Evolutionary conservation across 2,329 filamentous ascomycete species (phyloP).

Genomic region (Cytospora piceicola): DNA sequence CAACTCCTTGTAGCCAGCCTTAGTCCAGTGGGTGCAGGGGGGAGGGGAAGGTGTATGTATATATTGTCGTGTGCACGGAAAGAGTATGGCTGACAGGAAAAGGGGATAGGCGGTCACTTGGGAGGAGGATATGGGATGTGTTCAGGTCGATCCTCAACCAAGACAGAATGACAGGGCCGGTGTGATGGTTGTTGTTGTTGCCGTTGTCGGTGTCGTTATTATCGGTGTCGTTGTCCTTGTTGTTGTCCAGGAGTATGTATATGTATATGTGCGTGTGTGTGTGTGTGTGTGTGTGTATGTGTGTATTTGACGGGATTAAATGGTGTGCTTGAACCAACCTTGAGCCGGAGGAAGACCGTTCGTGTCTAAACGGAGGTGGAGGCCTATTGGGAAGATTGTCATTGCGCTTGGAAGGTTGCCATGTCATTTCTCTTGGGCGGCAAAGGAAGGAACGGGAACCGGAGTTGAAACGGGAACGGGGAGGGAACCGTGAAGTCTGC

Average conservation of each 20-base stretch:
- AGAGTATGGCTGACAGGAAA: not conserved
- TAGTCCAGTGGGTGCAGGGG: not conserved
- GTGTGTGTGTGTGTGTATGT: not conserved
- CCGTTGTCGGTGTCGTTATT: too few relatives aligned
- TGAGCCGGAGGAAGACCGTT: conserved; percentile 26
- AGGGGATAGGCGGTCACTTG: conserved; percentile 1
- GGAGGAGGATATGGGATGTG: not conserved
- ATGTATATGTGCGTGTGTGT: not conserved
- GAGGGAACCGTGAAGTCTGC: conserved; percentile 9
- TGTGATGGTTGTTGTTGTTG: too few relatives aligned
- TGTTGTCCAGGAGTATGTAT: too few relatives aligned
- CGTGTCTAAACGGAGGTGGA: conserved; percentile 22
- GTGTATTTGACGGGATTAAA: conserved; percentile 3
- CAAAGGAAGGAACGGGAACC: not conserved
- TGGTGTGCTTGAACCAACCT: conserved; percentile 23
- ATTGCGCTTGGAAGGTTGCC: conserved; percentile 31
- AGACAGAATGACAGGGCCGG: too few relatives aligned
- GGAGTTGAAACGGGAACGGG: conserved; percentile 9
- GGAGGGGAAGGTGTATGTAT: not conserved
- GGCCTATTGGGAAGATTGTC: conserved; percentile 24
- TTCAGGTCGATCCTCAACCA: not conserved
- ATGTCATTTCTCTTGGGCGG: conserved; percentile 29
- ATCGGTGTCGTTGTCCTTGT: too few relatives aligned
- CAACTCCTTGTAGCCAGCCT: conserved; percentile 19
- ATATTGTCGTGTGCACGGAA: conserved; percentile 1